phyloP scores from a whole-genome alignment of 176 grass and related monocot species.

The Musa acuminata region DNA sequence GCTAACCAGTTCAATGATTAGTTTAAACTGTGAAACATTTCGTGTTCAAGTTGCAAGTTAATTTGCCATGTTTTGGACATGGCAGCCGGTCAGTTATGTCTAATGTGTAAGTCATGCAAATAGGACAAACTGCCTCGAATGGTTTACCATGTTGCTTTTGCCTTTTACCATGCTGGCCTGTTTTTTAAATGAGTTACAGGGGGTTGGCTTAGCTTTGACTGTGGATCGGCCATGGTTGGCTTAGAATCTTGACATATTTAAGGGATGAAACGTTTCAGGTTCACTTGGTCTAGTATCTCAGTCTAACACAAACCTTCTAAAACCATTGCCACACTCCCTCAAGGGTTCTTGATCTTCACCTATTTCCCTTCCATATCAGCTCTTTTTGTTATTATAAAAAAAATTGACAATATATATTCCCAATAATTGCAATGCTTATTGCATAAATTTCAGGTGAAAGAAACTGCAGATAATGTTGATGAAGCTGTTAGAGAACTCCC shows the following conservation, averaged over 20 bases:
- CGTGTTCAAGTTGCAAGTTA: background rate
- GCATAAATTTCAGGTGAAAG: slow-evolving; percentile 51
- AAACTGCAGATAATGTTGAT: slow-evolving; percentile 85
- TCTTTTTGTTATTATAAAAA: background rate
- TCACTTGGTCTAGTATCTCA: background rate
- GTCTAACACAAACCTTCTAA: background rate
- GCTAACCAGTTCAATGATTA: background rate
- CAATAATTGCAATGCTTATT: background rate
- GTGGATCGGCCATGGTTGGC: background rate
- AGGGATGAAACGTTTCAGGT: background rate
- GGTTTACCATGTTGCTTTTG: too few relatives aligned
- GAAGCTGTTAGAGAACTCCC: slow-evolving; percentile 88
- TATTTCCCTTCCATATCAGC: background rate
- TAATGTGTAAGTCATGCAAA: background rate
- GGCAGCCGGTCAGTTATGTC: background rate
- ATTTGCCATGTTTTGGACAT: background rate
- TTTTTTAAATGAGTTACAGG: too few relatives aligned
- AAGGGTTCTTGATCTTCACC: background rate
- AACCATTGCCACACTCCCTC: background rate
- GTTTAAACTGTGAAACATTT: background rate
- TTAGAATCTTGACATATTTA: background rate
- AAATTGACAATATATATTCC: background rate
- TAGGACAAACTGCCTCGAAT: background rate
- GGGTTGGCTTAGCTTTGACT: background rate
- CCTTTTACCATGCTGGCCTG: too few relatives aligned